These are phyloP conservation scores for Prunus salicina DNA, from an alignment of 306 rosid species.

Conservation along the genomic window DNA sequence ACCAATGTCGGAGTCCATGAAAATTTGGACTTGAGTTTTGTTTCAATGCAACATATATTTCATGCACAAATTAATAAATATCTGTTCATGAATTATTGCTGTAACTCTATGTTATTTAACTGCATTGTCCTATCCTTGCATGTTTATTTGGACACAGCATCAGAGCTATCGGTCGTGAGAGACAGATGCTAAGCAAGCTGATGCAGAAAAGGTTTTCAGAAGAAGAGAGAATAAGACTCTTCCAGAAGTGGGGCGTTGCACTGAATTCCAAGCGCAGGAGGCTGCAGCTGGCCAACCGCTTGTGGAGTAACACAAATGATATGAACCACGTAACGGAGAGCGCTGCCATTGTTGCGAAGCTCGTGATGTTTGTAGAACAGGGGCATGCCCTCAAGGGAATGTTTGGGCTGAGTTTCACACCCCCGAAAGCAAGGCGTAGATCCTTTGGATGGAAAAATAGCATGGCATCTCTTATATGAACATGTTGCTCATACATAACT, in stretches of 20 bases:
- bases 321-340: constrained; percentile 66
- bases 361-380: constrained; percentile 71
- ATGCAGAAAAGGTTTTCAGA: constrained; percentile 75
- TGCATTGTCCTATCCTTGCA: neutral
- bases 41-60: neutral
- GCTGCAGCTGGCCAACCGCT: constrained; percentile 59
- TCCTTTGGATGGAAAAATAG: constrained; percentile 66
- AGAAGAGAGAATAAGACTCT: constrained; percentile 61
- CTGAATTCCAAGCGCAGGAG: constrained; percentile 89
- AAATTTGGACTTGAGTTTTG: neutral
- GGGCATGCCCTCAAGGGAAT: constrained; percentile 86
- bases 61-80: neutral
- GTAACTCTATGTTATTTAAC: neutral
- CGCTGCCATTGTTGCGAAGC: constrained; percentile 74
- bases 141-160: constrained; percentile 46
- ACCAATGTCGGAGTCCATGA: neutral
- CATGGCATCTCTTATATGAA: constrained; percentile 42
- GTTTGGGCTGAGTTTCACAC: constrained; percentile 90
- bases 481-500: neutral
- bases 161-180: constrained; percentile 70
- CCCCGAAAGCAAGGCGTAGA: constrained; percentile 50
- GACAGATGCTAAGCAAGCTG: constrained; percentile 65
- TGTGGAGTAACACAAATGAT: constrained; percentile 63
- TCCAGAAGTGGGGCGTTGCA: constrained; percentile 67
- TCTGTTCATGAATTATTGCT: neutral